Base-by-base conservation (phyloP, 768 basidiomycete genomes). In the Amanita jacksonii region DNA sequence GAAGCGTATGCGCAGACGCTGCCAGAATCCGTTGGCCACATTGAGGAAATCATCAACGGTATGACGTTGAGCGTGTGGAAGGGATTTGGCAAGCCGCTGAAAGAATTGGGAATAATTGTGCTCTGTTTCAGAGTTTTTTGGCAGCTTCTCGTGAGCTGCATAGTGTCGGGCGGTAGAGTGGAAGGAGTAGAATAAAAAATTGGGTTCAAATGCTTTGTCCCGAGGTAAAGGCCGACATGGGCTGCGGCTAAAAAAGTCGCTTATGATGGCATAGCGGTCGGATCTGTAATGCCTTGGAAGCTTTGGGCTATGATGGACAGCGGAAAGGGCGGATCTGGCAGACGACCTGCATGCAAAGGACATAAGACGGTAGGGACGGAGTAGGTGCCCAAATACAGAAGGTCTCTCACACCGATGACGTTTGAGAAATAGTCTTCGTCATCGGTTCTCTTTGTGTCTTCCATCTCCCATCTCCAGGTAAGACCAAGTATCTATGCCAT, bases 1-100 rank as follows among this genome's bases (percentile, higher is more conserved):
- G 68, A 97, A 89, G n/a, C 90, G 77, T 52, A 98, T 85, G 16
- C 82, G 75, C 18, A 85, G 61, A 2, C 96, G 79, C 52, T 94
- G 77, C 81, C 91, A 91, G 59, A 93, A 92, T n/a, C 83, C 81
- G 23, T 74, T 85, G 3, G 93, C 82, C 3, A 89, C 83, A 15
- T 75, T 77, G 27, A 98, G 72, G 47, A 98, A 81, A 57, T 97
- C 89, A 35, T 96, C 92, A 33, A 82, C 77, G 0, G 89, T 87
- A 0, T 92, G 94, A 28, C 84, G 70, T 50, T 78, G 80, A 38
- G 77, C 67, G 54, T 81, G 82, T 3, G 89, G 90, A 16, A 91
- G 67, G 20, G 85, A 83, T 49, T 76, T 59, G 0, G 87, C 87
- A 6, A 92, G 71, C n/a, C 78, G 73, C 32, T 78, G 81, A 53